These are phyloP conservation scores for Pouteria campechiana DNA, from an alignment of 179 eudicot genomes.

Conservation along the genomic window DNA sequence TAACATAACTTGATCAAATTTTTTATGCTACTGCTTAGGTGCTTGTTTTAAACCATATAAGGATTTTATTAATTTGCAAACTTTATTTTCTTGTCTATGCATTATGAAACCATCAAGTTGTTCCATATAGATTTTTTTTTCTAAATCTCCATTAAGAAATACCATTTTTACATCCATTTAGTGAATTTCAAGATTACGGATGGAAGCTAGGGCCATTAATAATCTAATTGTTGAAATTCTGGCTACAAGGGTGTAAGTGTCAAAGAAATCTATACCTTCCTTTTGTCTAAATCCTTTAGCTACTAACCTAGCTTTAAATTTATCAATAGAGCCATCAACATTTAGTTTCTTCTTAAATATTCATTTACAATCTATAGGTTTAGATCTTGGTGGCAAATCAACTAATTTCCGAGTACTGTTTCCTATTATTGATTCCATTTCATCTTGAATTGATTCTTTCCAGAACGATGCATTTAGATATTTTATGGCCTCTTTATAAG, in stretches of 20 bases:
- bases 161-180: not conserved
- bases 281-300: not conserved
- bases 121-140: not conserved
- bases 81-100: not conserved
- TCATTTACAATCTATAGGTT: no score
- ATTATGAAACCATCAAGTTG: not conserved
- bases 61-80: not conserved
- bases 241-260: not conserved
- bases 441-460: no score
- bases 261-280: not conserved
- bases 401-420: no score
- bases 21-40: not conserved
- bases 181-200: not conserved
- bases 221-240: not conserved
- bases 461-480: not conserved
- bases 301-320: not conserved
- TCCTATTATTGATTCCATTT: not conserved
- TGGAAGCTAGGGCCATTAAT: not conserved
- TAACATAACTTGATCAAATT: not conserved
- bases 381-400: no score
- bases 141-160: not conserved
- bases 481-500: no score
- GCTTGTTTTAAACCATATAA: constrained; percentile 1
- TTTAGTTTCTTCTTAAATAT: no score
- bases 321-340: not conserved